Evolutionary conservation across 1,284 basidiomycete genomes (phyloP), one percentile per base, ranked within the genome.

Genomic region (Marasmius fiardii): DNA sequence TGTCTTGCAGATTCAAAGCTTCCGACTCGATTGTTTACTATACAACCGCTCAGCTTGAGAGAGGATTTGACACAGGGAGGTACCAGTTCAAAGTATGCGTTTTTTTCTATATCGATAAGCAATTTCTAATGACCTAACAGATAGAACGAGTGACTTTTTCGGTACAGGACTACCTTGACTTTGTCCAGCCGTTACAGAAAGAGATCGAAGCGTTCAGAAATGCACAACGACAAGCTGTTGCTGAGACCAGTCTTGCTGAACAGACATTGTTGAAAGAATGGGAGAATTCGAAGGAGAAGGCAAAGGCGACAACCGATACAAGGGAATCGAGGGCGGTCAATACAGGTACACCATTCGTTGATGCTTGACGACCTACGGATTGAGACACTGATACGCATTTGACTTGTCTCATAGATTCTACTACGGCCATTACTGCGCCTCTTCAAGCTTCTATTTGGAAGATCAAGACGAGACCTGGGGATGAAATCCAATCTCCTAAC

Each of bases 391-490:
- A 6, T 6, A 11, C 11, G 7, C 10, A 3, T 41, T 21, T 52
- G 28, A 10, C 10, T 4, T 31, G 28, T 49, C 34, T 49, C 34
- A 63, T 53, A 2, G 58, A 59, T 7, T 54, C 50, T 0, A 51
- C 64, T 11, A 63, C 23, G 2, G 28, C 59, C 23, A 65, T 71
- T 24, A 61, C 64, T 2, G 74, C 85, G 0, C 76, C 80, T 0
- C 68, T 87, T 41, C 74, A 78, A 7, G 84, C 82, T 0, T 74
- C 75, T 10, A 68, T 88, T 7, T 85, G 81, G 83, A 86, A 83
- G 64, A 75, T 87, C 56, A 49, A n/a, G 14, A 26, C 26, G 7
- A 35, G 28, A 18, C 21, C 26, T n/a, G 82, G 81, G 6, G 77
- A 84, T 50, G 60, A 64, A 0, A 72, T 88, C 37, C 58, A 67